Base-by-base conservation (phyloP, 345 rosid species). In the Cochlearia excelsa region DNA sequence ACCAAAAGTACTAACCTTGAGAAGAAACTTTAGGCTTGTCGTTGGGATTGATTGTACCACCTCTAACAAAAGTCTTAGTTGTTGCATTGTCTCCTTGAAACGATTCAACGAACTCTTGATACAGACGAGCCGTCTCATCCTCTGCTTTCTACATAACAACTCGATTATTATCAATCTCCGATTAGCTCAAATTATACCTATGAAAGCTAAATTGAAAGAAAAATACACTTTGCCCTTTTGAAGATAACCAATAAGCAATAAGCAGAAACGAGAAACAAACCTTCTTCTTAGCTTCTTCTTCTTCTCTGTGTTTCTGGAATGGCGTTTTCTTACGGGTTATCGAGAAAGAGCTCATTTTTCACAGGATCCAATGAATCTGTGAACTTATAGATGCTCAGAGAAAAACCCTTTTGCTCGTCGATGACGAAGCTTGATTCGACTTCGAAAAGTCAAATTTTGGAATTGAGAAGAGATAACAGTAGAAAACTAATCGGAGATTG, bases 251-350 rank as follows among this genome's bases (percentile, higher is more conserved):
- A 50, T 11, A 35, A 26, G 7, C 44, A 51, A 47, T 30, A 51
- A 27, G 6, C 3, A 10, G 1, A 1, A 56, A 40, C 9, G 9
- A 26, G 23, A 49, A 43, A 26, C 6, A 10, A 58, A 81, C 97
- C 95, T 93, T 93, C 61, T 93, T 93, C 81, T 77, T 82, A 31
- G 99, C 99, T 70, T 90, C 97, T 77, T 93, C 99, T 79, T 86
- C 97, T 66, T 92, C 98, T 63, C 98, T 80, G 68, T 88, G 95
- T 78, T 92, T 92, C 84, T 92, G 97, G 57, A 92, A 92, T 23
- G 97, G 97, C 2, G 98, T 92, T 63, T 92, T 92, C 79, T 92
- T 92, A 52, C 94, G 82, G 3, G 93, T 83, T 46, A 92, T 86
- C 37, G 98, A 88, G 81, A 92, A 92, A 2, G 96, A 85, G 64